These are phyloP conservation scores for Lachnum nothofagi DNA, from an alignment of 2,329 filamentous ascomycete genomes.

Conservation along the genomic window DNA sequence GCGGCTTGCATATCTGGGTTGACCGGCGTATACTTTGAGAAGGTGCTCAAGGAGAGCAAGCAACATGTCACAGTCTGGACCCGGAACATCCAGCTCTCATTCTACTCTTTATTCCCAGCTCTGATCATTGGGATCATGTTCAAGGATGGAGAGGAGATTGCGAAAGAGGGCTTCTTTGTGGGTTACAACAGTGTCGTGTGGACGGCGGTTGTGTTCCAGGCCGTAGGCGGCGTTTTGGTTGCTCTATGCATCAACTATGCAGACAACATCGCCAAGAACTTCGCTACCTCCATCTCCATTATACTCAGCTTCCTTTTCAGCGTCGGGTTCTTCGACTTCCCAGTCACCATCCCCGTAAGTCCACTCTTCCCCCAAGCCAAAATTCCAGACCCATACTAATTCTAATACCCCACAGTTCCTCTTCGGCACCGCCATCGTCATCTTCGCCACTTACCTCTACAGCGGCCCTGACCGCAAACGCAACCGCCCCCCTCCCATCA, in stretches of 20 bases:
- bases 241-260: slow-evolving; percentile 76
- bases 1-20: slow-evolving; percentile 78
- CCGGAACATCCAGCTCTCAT: slow-evolving; percentile 87
- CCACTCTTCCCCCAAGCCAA: neutral
- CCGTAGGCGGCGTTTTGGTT: slow-evolving; percentile 76
- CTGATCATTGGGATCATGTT: slow-evolving; percentile 80
- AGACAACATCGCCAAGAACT: slow-evolving; percentile 89
- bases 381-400: slow-evolving; percentile 3
- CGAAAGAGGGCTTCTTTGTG: slow-evolving; percentile 82
- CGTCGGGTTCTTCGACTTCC: slow-evolving; percentile 77
- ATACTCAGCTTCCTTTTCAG: slow-evolving; percentile 81
- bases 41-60: slow-evolving; percentile 81
- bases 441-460: slow-evolving; percentile 82
- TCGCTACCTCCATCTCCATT: slow-evolving; percentile 88
- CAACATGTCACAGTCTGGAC: slow-evolving; percentile 79
- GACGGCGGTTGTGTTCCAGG: slow-evolving; percentile 77
- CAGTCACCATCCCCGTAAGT: slow-evolving; percentile 67
- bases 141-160: slow-evolving; percentile 79
- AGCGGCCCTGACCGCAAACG: slow-evolving; percentile 59
- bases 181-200: slow-evolving; percentile 93
- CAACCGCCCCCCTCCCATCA: slow-evolving; percentile 59
- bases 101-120: slow-evolving; percentile 89
- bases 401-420: slow-evolving; percentile 72
- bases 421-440: slow-evolving; percentile 70
- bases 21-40: slow-evolving; percentile 84